Base-by-base conservation (phyloP, 306 rosid species). In the Datisca glomerata region DNA sequence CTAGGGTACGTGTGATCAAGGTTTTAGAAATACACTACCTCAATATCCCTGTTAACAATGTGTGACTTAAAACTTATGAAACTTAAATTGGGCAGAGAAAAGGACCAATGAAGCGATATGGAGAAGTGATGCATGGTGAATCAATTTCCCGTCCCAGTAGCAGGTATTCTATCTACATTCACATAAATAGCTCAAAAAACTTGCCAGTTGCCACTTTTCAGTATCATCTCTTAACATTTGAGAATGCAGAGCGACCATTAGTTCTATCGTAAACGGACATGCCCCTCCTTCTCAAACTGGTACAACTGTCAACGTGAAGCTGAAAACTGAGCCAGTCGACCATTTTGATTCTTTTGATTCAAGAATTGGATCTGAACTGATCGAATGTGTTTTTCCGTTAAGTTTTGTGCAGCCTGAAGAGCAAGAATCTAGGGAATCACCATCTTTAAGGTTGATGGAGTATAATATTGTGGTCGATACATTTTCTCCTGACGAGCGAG, bases 1-100 rank as follows among this genome's bases (percentile, higher is more conserved):
- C 21, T 72, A 84, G 77, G 95, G 98, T 89, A 49, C 38, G 37
- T n/a, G n/a, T n/a, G n/a, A n/a, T n/a, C n/a, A n/a, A n/a, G n/a
- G n/a, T n/a, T n/a, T n/a, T n/a, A n/a, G n/a, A n/a, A n/a, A n/a
- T n/a, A n/a, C n/a, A n/a, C n/a, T n/a, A n/a, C n/a, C n/a, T n/a
- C n/a, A n/a, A n/a, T n/a, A n/a, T n/a, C n/a, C n/a, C n/a, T n/a
- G n/a, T n/a, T n/a, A n/a, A n/a, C n/a, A n/a, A n/a, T n/a, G n/a
- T n/a, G n/a, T n/a, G n/a, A n/a, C n/a, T n/a, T n/a, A n/a, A n/a
- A n/a, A n/a, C n/a, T n/a, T 47, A 17, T 47, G 53, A 15, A 11
- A 34, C 46, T 49, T 21, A 54, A 39, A 65, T 31, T 78, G 69
- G 47, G 52, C 91, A 89, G 98, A 89, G 82, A 73, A 89, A 69